Percentiles rank a stretch among this genome's conserved stretches.
Conservation (phyloP, 345 rosid species). For the Moricandia arvensis region DNA sequence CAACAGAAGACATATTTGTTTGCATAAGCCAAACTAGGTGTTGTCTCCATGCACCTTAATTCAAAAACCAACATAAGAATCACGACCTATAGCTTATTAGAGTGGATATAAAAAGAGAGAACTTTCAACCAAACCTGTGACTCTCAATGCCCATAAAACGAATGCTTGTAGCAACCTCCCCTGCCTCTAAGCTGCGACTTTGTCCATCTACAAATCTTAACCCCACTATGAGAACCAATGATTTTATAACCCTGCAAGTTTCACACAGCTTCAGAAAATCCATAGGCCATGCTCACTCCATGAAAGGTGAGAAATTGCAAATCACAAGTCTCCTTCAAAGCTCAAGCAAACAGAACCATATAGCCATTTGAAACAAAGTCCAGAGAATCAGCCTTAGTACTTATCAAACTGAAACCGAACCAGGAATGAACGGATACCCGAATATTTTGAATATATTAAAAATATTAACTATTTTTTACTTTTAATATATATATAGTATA, state of each 20-base stretch:
- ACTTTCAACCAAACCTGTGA: conserved; percentile 62
- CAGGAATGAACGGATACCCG: too few relatives aligned
- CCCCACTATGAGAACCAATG: conserved; percentile 97
- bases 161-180: conserved; percentile 99
- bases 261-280: conserved; percentile 8
- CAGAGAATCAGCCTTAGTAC: neutral
- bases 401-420: too few relatives aligned
- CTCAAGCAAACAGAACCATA: neutral
- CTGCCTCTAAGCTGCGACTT: conserved; percentile 99
- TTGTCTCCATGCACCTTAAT: conserved; percentile 95
- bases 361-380: neutral
- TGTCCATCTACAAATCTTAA: conserved; percentile 98
- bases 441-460: too few relatives aligned
- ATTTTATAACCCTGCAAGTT: conserved; percentile 90
- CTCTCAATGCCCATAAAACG: conserved; percentile 99
- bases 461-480: too few relatives aligned
- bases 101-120: neutral
- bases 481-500: too few relatives aligned
- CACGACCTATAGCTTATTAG: neutral
- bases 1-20: conserved; percentile 98
- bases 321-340: conserved; percentile 9
- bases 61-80: neutral
- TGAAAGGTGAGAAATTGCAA: neutral
- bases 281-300: neutral
- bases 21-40: conserved; percentile 98